A percentile compares a stretch with the other conserved stretches of the same genome.
Conservation (phyloP, 441 rosid species). For the Gossypium trilobum region DNA sequence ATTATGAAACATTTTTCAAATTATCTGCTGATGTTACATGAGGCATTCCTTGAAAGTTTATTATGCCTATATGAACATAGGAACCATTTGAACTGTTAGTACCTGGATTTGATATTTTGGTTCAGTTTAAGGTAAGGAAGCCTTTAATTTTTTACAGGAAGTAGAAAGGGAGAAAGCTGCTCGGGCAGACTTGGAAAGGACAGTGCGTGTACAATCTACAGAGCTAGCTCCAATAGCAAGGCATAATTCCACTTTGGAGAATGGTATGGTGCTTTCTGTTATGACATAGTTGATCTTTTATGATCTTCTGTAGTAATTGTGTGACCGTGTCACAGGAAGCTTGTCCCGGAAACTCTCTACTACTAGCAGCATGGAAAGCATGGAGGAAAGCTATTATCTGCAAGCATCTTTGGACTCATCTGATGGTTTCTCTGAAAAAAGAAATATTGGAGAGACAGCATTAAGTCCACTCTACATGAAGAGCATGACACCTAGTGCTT, state of each 20-base stretch:
- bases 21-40: not conserved
- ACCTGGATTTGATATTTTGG: not conserved
- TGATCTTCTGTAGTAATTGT: constrained; percentile 18
- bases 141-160: constrained; percentile 44
- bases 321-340: constrained; percentile 42
- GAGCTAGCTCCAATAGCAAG: constrained; percentile 50
- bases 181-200: constrained; percentile 71
- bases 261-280: constrained; percentile 39
- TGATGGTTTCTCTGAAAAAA: constrained; percentile 64
- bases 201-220: constrained; percentile 40
- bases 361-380: constrained; percentile 76
- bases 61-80: not conserved
- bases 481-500: constrained; percentile 86
- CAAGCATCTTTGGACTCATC: constrained; percentile 89
- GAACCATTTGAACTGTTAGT: constrained; percentile 1
- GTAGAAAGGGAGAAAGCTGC: constrained; percentile 81
- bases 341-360: constrained; percentile 65
- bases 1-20: not conserved
- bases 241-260: constrained; percentile 58
- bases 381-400: constrained; percentile 93
- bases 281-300: constrained; percentile 10
- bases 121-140: constrained; percentile 12
- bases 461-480: constrained; percentile 77
- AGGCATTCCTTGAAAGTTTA: not conserved
- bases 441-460: constrained; percentile 50